Evolutionary conservation across 495 filamentous ascomycete genomes (phyloP).

Genomic region (Jackrogersella minutella): DNA sequence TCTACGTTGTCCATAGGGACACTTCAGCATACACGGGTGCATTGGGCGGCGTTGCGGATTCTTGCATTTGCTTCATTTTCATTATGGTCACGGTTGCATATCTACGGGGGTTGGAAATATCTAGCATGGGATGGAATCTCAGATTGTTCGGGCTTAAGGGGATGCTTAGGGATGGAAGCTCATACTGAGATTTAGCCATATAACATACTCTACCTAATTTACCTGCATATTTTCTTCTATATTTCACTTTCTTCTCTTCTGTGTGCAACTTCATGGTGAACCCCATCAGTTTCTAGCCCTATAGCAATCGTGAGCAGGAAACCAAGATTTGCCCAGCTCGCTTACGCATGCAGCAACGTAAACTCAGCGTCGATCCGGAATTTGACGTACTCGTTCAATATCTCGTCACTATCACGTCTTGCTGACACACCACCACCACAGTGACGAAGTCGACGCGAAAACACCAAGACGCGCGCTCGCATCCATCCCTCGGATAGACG

Average conservation of each 20-base stretch:
- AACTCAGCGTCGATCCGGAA: background rate
- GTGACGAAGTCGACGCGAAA: background rate
- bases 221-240: conserved; percentile 12
- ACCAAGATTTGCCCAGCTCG: conserved; percentile 15
- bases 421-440: background rate
- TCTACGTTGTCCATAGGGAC: conserved; percentile 18
- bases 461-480: background rate
- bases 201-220: conserved; percentile 19
- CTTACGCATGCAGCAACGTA: conserved; percentile 33
- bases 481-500: background rate
- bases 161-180: conserved; percentile 12
- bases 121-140: conserved; percentile 8
- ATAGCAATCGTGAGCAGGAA: background rate
- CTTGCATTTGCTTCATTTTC: conserved; percentile 20
- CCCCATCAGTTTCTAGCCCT: background rate
- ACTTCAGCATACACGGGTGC: conserved; percentile 28
- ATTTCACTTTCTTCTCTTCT: background rate
- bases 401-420: conserved; percentile 25
- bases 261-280: background rate
- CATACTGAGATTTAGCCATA: conserved; percentile 8
- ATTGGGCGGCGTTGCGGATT: conserved; percentile 24
- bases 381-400: conserved; percentile 1
- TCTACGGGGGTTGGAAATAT: conserved; percentile 18
- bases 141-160: conserved; percentile 8
- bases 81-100: conserved; percentile 19